phyloP scores from a whole-genome alignment of 108 stramenopile species.

The Pseudonitzschia delicatissima region DNA sequence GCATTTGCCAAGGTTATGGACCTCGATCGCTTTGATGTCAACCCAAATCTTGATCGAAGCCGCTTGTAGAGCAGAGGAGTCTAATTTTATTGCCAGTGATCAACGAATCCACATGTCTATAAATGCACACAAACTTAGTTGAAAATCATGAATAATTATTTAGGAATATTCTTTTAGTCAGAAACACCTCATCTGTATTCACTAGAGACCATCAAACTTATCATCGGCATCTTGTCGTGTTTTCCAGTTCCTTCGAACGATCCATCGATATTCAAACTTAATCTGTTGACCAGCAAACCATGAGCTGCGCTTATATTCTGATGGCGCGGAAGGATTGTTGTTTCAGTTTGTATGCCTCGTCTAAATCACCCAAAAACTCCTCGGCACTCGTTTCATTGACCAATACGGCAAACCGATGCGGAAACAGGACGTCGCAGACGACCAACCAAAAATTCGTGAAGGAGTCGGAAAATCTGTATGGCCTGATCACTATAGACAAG shows the following conservation, averaged over 20 bases:
- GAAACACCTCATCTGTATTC: no score
- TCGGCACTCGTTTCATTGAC: slow-evolving; percentile 18
- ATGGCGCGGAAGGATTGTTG: no score
- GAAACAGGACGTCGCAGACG: slow-evolving; percentile 30
- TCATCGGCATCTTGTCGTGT: slow-evolving; percentile 12
- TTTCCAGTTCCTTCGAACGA: slow-evolving; percentile 7
- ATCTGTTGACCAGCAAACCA: slow-evolving; percentile 45
- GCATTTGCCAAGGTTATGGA: slow-evolving; percentile 72
- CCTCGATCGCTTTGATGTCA: slow-evolving; percentile 71
- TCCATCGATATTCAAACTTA: slow-evolving; percentile 28
- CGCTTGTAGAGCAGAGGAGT: slow-evolving; percentile 6
- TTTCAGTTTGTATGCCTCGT: slow-evolving; percentile 20
- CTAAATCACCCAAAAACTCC: slow-evolving; percentile 24
- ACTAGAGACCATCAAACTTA: neutral
- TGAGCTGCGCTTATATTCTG: neutral
- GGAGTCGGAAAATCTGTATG: slow-evolving; percentile 15
- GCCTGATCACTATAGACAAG: neutral
- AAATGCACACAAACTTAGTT: no score
- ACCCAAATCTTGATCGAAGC: slow-evolving; percentile 4
- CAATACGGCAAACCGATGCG: slow-evolving; percentile 21
- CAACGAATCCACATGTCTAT: no score
- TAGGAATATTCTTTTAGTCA: no score
- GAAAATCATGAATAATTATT: no score
- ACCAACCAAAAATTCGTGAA: slow-evolving; percentile 5
- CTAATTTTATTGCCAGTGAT: neutral